Evolutionary conservation across 768 basidiomycete genomes (phyloP).

Genomic region (Boletus vinaceobasis): DNA sequence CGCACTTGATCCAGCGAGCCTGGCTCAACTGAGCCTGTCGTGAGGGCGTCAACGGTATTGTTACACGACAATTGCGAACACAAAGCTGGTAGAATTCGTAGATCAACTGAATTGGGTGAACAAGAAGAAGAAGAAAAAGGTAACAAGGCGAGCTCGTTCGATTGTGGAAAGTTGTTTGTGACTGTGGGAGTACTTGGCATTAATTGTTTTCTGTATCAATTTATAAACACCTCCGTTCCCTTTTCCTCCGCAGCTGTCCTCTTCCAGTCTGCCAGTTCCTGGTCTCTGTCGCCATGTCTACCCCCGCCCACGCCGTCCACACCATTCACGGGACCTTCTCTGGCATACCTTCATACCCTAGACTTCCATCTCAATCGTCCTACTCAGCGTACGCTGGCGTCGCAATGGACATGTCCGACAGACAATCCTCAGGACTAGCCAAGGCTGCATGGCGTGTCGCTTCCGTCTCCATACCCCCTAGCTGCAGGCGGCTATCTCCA

Average conservation of each 20-base stretch:
- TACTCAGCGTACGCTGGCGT: conserved; percentile 27
- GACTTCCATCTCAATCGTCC: conserved; percentile 9
- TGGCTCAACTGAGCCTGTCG: conserved; percentile 6
- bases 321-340: conserved; percentile 33
- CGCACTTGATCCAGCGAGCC: neutral
- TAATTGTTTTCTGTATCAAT: too few species aligned
- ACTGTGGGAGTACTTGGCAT: conserved; percentile 10
- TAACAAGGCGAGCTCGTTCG: neutral
- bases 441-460: conserved; percentile 27
- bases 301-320: conserved; percentile 27
- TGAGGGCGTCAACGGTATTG: conserved; percentile 2
- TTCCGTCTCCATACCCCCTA: conserved; percentile 16
- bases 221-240: conserved; percentile 16
- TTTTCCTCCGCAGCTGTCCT: conserved; percentile 5
- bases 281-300: conserved; percentile 25
- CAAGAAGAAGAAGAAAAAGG: conserved; percentile 9
- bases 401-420: conserved; percentile 21
- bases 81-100: neutral
- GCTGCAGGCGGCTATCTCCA: conserved; percentile 29
- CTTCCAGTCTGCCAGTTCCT: conserved; percentile 2
- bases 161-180: conserved; percentile 6
- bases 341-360: conserved; percentile 23
- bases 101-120: neutral
- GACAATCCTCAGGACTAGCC: conserved; percentile 20
- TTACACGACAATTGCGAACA: conserved; percentile 18